phyloP scores from a whole-genome alignment of 2,329 filamentous ascomycete species.

The Aspergillus quadrilineatus region DNA sequence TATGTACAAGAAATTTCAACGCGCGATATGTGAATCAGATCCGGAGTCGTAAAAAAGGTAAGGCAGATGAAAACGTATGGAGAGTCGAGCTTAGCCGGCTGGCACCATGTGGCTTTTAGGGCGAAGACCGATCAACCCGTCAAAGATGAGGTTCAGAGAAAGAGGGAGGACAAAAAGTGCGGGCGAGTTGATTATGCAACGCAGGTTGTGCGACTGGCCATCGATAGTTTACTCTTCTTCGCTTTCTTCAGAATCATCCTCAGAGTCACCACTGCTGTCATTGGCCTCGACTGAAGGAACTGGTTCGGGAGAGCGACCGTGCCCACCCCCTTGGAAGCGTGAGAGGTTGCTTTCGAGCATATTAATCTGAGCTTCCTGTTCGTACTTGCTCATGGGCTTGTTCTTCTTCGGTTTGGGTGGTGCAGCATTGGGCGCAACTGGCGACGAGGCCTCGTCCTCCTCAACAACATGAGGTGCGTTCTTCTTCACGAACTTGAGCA shows the following conservation, averaged over 20 bases:
- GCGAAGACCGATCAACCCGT: not conserved
- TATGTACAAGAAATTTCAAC: slow-evolving; percentile 25
- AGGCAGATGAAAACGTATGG: not conserved
- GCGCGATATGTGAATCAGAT: slow-evolving; percentile 13
- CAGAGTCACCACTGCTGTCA: slow-evolving; percentile 48
- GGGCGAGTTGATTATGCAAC: not conserved
- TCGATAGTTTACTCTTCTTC: slow-evolving; percentile 46
- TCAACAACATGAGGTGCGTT: slow-evolving; percentile 45
- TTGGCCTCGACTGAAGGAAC: slow-evolving; percentile 44
- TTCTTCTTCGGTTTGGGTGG: slow-evolving; percentile 51
- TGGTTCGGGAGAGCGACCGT: slow-evolving; percentile 43
- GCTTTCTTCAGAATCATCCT: slow-evolving; percentile 51
- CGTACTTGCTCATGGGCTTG: slow-evolving; percentile 53
- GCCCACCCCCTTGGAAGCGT: slow-evolving; percentile 45
- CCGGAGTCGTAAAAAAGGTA: slow-evolving; percentile 10
- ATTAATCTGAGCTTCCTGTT: slow-evolving; percentile 52
- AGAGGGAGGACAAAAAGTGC: not conserved
- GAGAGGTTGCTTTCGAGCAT: slow-evolving; percentile 48
- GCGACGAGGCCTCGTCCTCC: slow-evolving; percentile 41
- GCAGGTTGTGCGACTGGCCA: not conserved
- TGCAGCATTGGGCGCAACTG: slow-evolving; percentile 32
- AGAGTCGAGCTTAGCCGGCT: not conserved
- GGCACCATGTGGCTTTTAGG: not conserved
- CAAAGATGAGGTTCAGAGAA: not conserved
- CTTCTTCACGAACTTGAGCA: slow-evolving; percentile 50